These are phyloP conservation scores for Liriodendron chinense DNA, from an alignment of 164 flowering plant genomes.

Conservation along the genomic window DNA sequence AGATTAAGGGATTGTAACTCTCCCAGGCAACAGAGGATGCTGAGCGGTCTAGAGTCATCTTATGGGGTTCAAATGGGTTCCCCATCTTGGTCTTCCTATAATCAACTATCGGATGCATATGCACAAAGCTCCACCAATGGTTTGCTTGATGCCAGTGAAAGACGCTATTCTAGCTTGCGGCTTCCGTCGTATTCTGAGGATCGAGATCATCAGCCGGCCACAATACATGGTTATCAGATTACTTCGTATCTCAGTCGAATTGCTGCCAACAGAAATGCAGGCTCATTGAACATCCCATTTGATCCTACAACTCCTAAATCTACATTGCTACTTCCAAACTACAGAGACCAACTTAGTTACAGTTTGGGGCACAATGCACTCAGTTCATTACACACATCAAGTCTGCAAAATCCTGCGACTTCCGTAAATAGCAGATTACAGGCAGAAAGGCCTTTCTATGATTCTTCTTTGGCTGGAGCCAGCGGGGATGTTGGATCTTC, in stretches of 20 bases:
- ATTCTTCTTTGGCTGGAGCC: constrained; percentile 30
- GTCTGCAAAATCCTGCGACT: constrained; percentile 44
- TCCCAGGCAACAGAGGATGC: constrained; percentile 45
- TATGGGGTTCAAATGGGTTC: constrained; percentile 55
- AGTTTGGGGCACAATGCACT: constrained; percentile 44
- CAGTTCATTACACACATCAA: constrained; percentile 38
- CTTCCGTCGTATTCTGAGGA: constrained; percentile 55
- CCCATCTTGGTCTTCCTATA: constrained; percentile 44
- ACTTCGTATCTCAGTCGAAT: constrained; percentile 52
- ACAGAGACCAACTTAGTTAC: constrained; percentile 41
- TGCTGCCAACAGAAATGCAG: constrained; percentile 40
- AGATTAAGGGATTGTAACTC: constrained; percentile 43
- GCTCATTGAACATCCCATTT: constrained; percentile 31
- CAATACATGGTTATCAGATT: constrained; percentile 82
- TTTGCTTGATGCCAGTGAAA: constrained; percentile 48
- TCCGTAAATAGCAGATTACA: constrained; percentile 48
- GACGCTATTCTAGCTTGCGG: constrained; percentile 76
- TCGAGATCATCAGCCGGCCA: constrained; percentile 79
- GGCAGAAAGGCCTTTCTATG: constrained; percentile 46
- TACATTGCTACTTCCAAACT: constrained; percentile 39
- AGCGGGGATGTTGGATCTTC: constrained; percentile 28
- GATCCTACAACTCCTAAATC: constrained; percentile 41
- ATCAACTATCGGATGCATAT: constrained; percentile 51
- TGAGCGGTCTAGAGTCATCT: constrained; percentile 39
- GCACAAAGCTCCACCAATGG: constrained; percentile 39